Percentiles rank a stretch among this genome's conserved stretches.
Conservation (phyloP, 2,329 filamentous ascomycete species). For the Sordariomycetes sp. region DNA sequence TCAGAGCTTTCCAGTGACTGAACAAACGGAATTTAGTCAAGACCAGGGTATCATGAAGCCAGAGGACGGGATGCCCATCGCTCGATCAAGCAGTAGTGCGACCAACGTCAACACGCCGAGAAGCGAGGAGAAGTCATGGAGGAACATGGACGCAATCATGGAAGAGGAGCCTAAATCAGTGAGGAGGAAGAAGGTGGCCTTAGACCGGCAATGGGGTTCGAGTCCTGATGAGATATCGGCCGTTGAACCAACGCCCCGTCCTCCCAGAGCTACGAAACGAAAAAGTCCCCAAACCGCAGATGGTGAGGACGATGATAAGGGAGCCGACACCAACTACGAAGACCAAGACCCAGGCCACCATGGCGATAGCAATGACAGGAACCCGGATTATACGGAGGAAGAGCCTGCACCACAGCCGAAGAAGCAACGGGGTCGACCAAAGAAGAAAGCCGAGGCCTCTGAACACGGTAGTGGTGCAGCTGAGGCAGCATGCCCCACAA, state of each 20-base stretch:
- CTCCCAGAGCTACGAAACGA: no score
- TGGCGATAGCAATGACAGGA: conserved; percentile 4
- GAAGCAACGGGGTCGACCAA: conserved; percentile 21
- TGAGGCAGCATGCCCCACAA: no score
- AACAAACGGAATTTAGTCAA: conserved; percentile 3
- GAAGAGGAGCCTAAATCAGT: no score
- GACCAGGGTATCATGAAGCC: conserved; percentile 3
- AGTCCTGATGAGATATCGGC: conserved; percentile 12
- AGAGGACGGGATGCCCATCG: neutral
- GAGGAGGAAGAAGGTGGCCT: no score
- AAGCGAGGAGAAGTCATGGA: conserved; percentile 13
- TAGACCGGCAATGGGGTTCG: conserved; percentile 6
- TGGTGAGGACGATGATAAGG: neutral
- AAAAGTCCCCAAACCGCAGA: no score
- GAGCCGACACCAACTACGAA: neutral
- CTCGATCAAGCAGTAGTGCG: conserved; percentile 19
- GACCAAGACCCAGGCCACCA: no score
- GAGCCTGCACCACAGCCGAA: conserved; percentile 12
- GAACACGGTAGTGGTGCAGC: no score
- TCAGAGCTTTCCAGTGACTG: conserved; percentile 10
- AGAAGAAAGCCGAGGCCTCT: no score
- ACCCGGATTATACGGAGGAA: conserved; percentile 5
- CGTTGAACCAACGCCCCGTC: neutral
- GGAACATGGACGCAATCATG: no score
- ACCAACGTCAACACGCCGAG: conserved; percentile 27